Conservation (phyloP, 202 grass and related monocot species). For the Carex arenaria region DNA sequence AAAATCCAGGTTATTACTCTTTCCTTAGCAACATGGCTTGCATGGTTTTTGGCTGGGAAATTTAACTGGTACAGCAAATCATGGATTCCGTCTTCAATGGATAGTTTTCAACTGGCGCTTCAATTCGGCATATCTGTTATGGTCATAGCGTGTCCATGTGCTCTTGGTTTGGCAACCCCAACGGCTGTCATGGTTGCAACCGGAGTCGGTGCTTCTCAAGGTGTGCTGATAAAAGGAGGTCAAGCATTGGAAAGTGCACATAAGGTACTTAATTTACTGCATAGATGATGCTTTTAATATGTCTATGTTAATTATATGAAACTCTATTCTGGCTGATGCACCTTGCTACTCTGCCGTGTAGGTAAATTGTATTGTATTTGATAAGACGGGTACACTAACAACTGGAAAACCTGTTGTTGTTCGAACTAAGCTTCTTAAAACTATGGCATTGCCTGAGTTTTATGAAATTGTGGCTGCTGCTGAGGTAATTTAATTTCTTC, state of each 20-base stretch:
- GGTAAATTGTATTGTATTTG: constrained; percentile 88
- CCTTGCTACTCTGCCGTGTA: constrained; percentile 10
- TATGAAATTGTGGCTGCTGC: constrained; percentile 57
- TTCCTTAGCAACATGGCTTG: constrained; percentile 75
- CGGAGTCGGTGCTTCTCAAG: constrained; percentile 88
- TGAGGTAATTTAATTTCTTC: constrained; percentile 42
- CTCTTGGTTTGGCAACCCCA: constrained; percentile 84
- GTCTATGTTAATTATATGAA: background rate
- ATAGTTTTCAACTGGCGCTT: constrained; percentile 92
- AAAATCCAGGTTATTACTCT: constrained; percentile 58
- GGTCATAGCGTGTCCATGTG: constrained; percentile 96
- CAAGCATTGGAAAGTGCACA: constrained; percentile 91
- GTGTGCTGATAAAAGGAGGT: constrained; percentile 90
- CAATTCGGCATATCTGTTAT: constrained; percentile 97
- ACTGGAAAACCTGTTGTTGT: constrained; percentile 79
- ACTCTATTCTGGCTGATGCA: background rate
- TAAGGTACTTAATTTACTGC: constrained; percentile 41
- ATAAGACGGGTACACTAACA: constrained; percentile 92
- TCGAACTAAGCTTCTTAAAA: constrained; percentile 54
- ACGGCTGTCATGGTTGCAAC: constrained; percentile 98
- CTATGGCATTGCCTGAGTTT: constrained; percentile 74
- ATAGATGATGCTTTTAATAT: constrained; percentile 1
- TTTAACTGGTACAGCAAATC: constrained; percentile 62
- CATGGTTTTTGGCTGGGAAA: constrained; percentile 77
- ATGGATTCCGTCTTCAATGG: constrained; percentile 87